phyloP scores from a whole-genome alignment of 2,329 filamentous ascomycete genomes.

The Pestalotiopsis sp. region DNA sequence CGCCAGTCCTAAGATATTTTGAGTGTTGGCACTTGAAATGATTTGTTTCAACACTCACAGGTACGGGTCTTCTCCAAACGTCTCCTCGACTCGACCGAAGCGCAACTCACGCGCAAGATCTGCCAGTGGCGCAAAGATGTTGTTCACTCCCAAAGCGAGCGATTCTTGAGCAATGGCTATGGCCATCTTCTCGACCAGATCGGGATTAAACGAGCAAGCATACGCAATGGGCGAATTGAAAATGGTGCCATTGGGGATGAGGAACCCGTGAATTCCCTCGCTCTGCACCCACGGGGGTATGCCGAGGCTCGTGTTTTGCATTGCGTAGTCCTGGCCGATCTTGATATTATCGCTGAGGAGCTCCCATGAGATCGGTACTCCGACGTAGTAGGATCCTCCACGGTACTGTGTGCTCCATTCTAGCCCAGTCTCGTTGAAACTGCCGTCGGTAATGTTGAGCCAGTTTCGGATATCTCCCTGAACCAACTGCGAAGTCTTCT shows the following conservation, averaged over 20 bases:
- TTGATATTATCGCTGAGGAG: slow-evolving; percentile 66
- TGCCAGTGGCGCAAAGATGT: slow-evolving; percentile 71
- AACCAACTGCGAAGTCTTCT: slow-evolving; percentile 71
- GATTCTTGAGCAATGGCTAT: slow-evolving; percentile 67
- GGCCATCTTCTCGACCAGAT: slow-evolving; percentile 68
- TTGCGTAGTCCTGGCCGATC: slow-evolving; percentile 68
- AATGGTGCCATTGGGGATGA: slow-evolving; percentile 74
- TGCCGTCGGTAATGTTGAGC: slow-evolving; percentile 68
- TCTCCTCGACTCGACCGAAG: slow-evolving; percentile 75
- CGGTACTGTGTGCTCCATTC: slow-evolving; percentile 67
- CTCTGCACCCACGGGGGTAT: slow-evolving; percentile 76
- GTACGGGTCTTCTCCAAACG: slow-evolving; percentile 69
- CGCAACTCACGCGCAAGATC: slow-evolving; percentile 73
- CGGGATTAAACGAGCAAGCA: slow-evolving; percentile 71
- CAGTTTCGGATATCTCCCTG: slow-evolving; percentile 75
- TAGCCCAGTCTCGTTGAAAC: slow-evolving; percentile 69
- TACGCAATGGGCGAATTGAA: slow-evolving; percentile 78
- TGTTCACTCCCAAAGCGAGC: slow-evolving; percentile 69
- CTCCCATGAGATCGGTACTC: slow-evolving; percentile 65
- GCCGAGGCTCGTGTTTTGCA: slow-evolving; percentile 67
- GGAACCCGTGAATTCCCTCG: slow-evolving; percentile 74
- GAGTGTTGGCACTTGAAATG: neutral
- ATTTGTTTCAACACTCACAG: slow-evolving; percentile 39
- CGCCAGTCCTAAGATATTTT: slow-evolving; percentile 49
- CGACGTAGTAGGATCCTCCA: slow-evolving; percentile 73